A percentile compares a stretch with the other conserved stretches of the same genome.
These are phyloP conservation scores for Rhodotorula diobovata DNA, from an alignment of 768 basidiomycete species.

Conservation along the genomic window DNA sequence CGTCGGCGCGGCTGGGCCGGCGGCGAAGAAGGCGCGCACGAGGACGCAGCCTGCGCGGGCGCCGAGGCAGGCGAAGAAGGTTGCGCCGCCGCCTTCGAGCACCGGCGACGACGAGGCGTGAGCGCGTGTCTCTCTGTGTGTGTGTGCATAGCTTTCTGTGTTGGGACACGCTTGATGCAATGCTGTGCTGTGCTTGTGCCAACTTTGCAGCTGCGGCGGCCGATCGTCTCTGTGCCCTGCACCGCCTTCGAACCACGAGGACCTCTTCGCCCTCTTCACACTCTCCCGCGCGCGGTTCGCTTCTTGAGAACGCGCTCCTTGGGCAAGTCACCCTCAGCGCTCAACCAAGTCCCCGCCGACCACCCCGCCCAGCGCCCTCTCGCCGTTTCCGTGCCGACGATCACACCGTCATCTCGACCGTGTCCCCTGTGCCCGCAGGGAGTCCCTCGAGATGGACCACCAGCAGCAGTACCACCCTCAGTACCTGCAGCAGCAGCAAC, in stretches of 20 bases:
- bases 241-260: no score
- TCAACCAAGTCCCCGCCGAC: no score
- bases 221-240: no score
- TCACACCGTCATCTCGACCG: no score
- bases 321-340: no score
- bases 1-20: background rate
- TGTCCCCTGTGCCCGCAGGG: no score
- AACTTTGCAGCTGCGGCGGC: no score
- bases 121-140: background rate
- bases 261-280: no score
- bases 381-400: background rate
- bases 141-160: background rate
- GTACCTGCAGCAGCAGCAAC: background rate
- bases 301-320: no score
- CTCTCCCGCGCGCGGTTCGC: background rate
- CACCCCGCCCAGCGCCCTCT: no score
- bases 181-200: background rate
- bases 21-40: background rate
- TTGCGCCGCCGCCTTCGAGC: background rate
- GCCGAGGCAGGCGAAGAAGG: constrained; percentile 1
- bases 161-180: background rate
- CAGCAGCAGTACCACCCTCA: background rate
- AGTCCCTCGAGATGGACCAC: no score
- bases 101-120: constrained; percentile 1
- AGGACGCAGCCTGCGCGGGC: background rate